phyloP scores from a whole-genome alignment of 441 rosid species.

The Flueggea neowawraea region DNA sequence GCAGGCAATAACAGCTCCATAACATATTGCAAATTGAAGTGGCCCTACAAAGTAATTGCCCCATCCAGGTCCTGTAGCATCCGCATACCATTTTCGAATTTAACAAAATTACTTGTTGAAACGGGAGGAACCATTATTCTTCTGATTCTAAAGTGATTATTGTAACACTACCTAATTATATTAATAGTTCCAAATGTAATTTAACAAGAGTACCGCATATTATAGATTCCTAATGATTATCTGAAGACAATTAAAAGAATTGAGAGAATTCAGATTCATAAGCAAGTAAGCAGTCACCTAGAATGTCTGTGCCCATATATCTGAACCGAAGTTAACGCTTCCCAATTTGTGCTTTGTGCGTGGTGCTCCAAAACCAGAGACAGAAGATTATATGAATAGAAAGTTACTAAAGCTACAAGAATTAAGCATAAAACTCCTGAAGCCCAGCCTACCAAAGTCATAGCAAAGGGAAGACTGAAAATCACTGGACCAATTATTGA shows the following conservation, averaged over 20 bases:
- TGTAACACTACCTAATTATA: no score
- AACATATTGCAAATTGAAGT: conserved; percentile 49
- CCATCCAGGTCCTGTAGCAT: conserved; percentile 47
- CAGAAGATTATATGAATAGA: conserved; percentile 46
- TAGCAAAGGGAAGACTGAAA: conserved; percentile 42
- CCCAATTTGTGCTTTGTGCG: conserved; percentile 38
- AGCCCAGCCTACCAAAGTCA: conserved; percentile 42
- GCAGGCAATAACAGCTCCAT: conserved; percentile 43
- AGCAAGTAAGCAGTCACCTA: conserved; percentile 23
- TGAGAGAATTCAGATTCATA: neutral
- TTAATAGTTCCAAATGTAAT: no score
- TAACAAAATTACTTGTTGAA: no score
- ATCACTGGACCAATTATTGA: conserved; percentile 49
- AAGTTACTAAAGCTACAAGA: conserved; percentile 36
- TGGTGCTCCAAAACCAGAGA: conserved; percentile 48
- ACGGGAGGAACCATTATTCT: no score
- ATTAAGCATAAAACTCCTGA: conserved; percentile 25
- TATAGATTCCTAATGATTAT: neutral
- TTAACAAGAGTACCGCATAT: no score
- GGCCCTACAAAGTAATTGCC: conserved; percentile 56
- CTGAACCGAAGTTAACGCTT: conserved; percentile 43
- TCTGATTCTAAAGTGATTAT: no score
- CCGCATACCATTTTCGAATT: neutral
- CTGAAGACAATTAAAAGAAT: neutral
- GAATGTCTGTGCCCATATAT: conserved; percentile 55